Conservation (phyloP, 2,329 filamentous ascomycete genomes). For the Sordariomycetes sp. region DNA sequence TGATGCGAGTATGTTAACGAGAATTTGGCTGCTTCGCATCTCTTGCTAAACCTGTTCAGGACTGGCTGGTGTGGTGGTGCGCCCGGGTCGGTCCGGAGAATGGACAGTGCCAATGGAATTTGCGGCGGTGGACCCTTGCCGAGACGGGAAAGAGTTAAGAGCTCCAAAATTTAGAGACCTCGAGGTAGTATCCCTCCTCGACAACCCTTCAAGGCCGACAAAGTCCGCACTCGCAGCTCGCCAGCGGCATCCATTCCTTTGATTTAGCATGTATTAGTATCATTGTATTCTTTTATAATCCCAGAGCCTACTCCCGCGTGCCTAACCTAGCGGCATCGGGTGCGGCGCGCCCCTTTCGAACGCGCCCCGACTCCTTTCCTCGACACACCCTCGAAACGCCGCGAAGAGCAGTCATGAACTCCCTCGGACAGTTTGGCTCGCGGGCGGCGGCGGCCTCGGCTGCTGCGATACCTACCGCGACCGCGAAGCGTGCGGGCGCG, state of each 20-base stretch:
- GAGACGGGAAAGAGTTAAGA: background rate
- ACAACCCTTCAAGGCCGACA: background rate
- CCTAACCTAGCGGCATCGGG: background rate
- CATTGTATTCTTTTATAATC: background rate
- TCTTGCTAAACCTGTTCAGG: too few species aligned
- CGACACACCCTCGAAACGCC: background rate
- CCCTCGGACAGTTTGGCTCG: conserved; percentile 1
- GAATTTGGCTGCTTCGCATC: too few species aligned
- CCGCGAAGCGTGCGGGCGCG: background rate
- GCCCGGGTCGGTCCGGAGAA: background rate
- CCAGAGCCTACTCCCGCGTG: background rate
- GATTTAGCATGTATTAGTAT: background rate
- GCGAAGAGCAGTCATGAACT: background rate
- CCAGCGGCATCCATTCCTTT: background rate
- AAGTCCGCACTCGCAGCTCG: background rate
- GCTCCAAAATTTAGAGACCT: background rate
- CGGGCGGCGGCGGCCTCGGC: background rate
- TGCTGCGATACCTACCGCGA: background rate
- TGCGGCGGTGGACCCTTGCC: background rate
- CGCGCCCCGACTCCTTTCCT: background rate
- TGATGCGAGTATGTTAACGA: too few species aligned
- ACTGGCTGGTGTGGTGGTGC: too few species aligned
- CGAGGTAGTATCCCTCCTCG: background rate
- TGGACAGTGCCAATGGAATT: background rate
- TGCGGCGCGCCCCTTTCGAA: background rate